Base-by-base conservation (phyloP, 2,329 filamentous ascomycete species). In the Exophiala sp. region DNA sequence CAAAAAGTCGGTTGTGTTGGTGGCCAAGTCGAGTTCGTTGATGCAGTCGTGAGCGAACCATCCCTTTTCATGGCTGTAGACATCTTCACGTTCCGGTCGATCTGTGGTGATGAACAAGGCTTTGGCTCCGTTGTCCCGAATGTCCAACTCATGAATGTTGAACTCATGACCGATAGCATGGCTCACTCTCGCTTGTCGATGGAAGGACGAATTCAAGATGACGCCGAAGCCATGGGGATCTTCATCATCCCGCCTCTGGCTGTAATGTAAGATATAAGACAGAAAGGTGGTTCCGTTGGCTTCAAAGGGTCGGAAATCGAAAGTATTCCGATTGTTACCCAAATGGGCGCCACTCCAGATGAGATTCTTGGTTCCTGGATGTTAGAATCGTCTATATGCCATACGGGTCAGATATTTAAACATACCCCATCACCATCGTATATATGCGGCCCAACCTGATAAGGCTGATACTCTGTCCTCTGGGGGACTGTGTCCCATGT, bases 1-100 rank as follows among this genome's bases (percentile, higher is more conserved):
- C 53, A 71, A 59, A 53, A 72, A 75, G 8, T 73, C 52, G 0
- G 70, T 61, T 1, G 68, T 59, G 10, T 66, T 65, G 0, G 66
- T 72, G 32, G 66, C 67, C 29, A 74, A 64, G 47, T 73, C 65
- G 18, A 75, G 57, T 57, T 76, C 73, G 50, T 74, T 70, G 50
- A 75, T 69, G 1, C 68, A 50, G 11, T 66, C 59, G 46, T 72
- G 68, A 19, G 55, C 61, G 53, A 68, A 68, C 67, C 67, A 71
- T 56, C 64, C 72, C 4, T 63, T 23, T 24, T 46, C n/a, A 27
- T 34, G 19, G 2, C 18, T 46, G 32, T 10, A 32, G 21, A 37
- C 18, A n/a, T 44, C 24, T 60, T 47, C 2, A 60, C 58, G 21
- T 18, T 29, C 6, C 2, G 35, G 35, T 29, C 9, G 45, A 10